A percentile compares a stretch with the other conserved stretches of the same genome.
These are phyloP conservation scores for Earliella scabrosa DNA, from an alignment of 1,284 basidiomycete species.

Conservation along the genomic window DNA sequence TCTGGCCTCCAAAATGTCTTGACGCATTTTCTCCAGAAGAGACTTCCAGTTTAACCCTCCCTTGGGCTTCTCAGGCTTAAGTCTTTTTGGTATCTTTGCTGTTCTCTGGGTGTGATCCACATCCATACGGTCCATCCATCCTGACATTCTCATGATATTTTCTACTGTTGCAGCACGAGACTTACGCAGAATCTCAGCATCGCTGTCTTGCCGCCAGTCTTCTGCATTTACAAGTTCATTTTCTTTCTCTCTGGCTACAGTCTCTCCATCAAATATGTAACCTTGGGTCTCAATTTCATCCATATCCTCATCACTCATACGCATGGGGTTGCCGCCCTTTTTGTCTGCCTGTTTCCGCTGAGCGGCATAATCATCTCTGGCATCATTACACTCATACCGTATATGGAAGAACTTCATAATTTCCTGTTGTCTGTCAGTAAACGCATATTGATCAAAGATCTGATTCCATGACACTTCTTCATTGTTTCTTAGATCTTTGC, in stretches of 20 bases:
- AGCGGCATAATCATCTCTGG: slow-evolving; percentile 5
- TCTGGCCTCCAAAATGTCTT: background rate
- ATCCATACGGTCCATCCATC: background rate
- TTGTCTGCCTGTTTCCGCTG: background rate
- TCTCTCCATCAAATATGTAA: background rate
- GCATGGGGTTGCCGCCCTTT: background rate
- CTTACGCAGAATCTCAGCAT: background rate
- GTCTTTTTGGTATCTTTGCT: background rate
- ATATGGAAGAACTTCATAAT: no score
- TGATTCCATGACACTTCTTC: background rate
- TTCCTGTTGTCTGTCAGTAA: background rate
- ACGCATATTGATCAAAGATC: background rate
- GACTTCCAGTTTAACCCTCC: background rate
- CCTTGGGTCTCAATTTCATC: background rate
- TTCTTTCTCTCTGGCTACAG: no score
- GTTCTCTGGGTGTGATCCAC: no score
- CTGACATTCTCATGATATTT: background rate
- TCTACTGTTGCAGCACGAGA: background rate
- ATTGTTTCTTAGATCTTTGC: background rate
- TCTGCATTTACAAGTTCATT: background rate
- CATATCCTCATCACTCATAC: background rate
- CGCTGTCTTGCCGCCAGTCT: background rate
- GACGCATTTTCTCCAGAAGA: background rate
- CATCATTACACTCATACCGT: slow-evolving; percentile 7
- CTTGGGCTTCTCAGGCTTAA: background rate